Base-by-base conservation (phyloP, 2,329 filamentous ascomycete species). In the Eutypa lata region DNA sequence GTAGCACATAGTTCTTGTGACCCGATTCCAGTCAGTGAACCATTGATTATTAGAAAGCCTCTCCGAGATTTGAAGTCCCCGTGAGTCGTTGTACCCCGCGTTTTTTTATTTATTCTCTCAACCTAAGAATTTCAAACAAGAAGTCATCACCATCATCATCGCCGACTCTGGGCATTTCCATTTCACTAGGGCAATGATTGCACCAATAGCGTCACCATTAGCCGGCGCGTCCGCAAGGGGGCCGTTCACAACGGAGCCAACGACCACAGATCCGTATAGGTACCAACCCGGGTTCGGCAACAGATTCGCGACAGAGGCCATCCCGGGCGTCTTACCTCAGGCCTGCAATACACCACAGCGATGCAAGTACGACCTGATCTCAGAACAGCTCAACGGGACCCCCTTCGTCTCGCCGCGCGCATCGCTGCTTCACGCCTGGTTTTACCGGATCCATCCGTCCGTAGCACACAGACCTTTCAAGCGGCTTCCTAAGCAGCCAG, bases 271-370 rank as follows among this genome's bases (percentile, higher is more conserved):
- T 72, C 63, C 79, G 67, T 66, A 84, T 37, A 53, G 80, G 68
- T 84, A 84, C 55, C 78, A 81, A 70, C 64, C 75, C 6, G 80
- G 81, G 3, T 82, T 83, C 62, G 75, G 75, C 42, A 83, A 83
- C 57, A 64, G 62, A 28, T 73, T 73, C 48, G 70, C 72, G 55
- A 76, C 75, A 4, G 75, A 78, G 51, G 74, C 73, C 1, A 67
- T 78, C 10, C 74, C 74, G 6, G 75, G 74, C 0, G 76, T 73
- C 1, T 73, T 78, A 2, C 75, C 75, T 0, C 63, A 66, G n/a
- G 75, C 74, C 1, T 75, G 77, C 51, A 77, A 77, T 49, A 70
- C 57, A 11, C 77, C 77, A 6, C 73, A 77, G 40, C 73, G 71
- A 47, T 70, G 73, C 45, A 68, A 66, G 38, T 71, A 69, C 53